Base-by-base conservation (phyloP, 306 rosid species). In the Styphnolobium japonicum region DNA sequence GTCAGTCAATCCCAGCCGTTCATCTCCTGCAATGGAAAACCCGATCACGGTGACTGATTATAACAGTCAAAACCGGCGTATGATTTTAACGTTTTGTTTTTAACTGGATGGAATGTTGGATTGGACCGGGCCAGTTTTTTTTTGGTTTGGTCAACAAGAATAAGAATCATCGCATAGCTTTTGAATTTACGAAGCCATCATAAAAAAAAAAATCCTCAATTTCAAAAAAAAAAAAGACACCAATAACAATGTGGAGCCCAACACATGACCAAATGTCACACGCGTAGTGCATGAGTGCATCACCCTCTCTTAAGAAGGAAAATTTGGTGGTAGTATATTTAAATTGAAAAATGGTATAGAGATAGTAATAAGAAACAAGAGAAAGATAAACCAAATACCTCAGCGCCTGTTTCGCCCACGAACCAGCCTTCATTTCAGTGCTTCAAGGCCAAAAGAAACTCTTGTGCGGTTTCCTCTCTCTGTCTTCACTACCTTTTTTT, bases 371-470 rank as follows among this genome's bases (percentile, higher is more conserved):
- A 22, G 27, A n/a, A 21, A 57, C 1, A 58, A 70, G 60, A 52
- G 70, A 81, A 64, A 81, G 78, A 77, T 58, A 77, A 73, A 68
- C 85, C 86, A 91, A 91, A 80, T 71, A 88, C 79, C 73, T 63
- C 81, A 53, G 76, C 91, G 79, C 73, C 70, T 16, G 87, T 87
- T 83, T 85, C 89, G 86, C 86, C 87, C 85, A 40, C 85, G 82
- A 84, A 79, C 81, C 76, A 31, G 64, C 75, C 52, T 73, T 83
- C 84, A 56, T 84, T 84, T 84, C 82, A 45, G 87, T 85, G 83
- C 81, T 84, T 65, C 52, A 77, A 73, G 72, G 87, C 78, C 84
- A 80, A 84, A 67, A 61, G 86, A 79, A 81, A 78, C 85, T 88
- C 76, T 60, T 71, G 43, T 56, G 80, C 75, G 21, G 76, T 81